Evolutionary conservation across 2,329 filamentous ascomycete species (phyloP), one percentile per base, ranked within the genome.

Genomic region (Colletotrichum sublineola): DNA sequence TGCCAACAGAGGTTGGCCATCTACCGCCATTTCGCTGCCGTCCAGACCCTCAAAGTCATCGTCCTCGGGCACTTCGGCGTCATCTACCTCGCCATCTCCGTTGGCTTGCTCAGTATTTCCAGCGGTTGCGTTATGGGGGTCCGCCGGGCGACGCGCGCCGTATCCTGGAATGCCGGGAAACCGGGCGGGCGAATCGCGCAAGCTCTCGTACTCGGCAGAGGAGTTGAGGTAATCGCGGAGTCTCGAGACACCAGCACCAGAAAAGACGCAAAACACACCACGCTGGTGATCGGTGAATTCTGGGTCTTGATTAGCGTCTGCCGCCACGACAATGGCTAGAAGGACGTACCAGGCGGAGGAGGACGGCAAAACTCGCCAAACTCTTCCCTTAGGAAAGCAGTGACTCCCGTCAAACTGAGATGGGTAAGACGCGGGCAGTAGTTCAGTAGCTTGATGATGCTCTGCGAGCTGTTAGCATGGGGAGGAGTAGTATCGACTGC

Each of bases 241-340:
- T 52, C 90, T 89, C 53, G 86, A 85, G 2, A 99, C 96, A 67
- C 95, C 95, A 36, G 90, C 88, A 7, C 96, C 96, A 1, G 95
- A 98, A 81, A 99, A 99, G 66, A 99, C 96, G 79, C 96, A 99
- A 80, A 99, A 99, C 9, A 98, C 94, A 64, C 96, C 92, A 74
- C 96, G 91, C 81, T 99, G 96, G 79, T 98, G 95, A 58, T 96
- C 93, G 24, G 95, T 98, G 80, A 99, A 99, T 82, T 98, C 96
- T 91, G 68, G 4, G 20, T n/a, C 11, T 8, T 7, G 14, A 73
- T 83, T 67, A 84, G 79, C 62, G 68, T 52, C 29, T 63, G 3
- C 31, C 11, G 33, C 57, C 11, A 31, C 48, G 29, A 12, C 20
- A n/a, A 64, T 29, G 40, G n/a, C 12, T 20, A 24, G 73, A 15